Base-by-base conservation (phyloP, 768 basidiomycete species). In the Termitomyces titanicus region DNA sequence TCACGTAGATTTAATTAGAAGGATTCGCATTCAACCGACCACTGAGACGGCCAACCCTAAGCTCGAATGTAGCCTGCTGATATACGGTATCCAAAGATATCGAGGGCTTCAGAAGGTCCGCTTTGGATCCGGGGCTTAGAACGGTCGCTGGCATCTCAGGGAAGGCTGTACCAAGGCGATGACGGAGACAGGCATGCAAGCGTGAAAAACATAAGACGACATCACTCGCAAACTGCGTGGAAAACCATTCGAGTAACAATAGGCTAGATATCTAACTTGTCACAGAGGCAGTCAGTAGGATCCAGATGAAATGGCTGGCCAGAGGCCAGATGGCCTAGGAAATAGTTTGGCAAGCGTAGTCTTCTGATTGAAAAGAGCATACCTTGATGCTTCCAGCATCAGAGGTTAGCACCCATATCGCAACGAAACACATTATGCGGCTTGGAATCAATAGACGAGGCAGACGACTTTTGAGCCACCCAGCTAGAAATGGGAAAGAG, bases 401-500 rank as follows among this genome's bases (percentile, higher is more conserved):
- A 10, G 59, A 64, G 3, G 79, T 79, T 20, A 80, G 62, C 18
- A 77, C 59, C 74, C 76, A 80, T 24, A 79, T 70, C 2, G 76
- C 73, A n/a, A 77, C 64, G 54, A 80, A 79, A 55, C 75, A 76
- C 10, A 74, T 72, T 46, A 80, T 78, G 18, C 78, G 77, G 43
- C 70, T 71, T 5, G 78, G 70, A 11, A 76, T 56, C 27, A 72
- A 73, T 18, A 81, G 63, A 17, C 78, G 71, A 38, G 76, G 78
- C 8, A 79, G 63, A 17, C 73, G 69, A 54, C 79, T 80, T 59
- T 78, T 78, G n/a, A 65, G 50, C 48, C 52, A 63, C 27, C 66
- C 68, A 48, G 63, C 63, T 64, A 24, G 18, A 3, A 17, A n/a
- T n/a, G 25, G 13, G 11, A 10, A 37, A 12, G 10, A 37, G 37